A percentile compares a stretch with the other conserved stretches of the same genome.
These are phyloP conservation scores for Cladochytrium replicatum DNA, from an alignment of 192 early-diverging fungal species.

Conservation along the genomic window DNA sequence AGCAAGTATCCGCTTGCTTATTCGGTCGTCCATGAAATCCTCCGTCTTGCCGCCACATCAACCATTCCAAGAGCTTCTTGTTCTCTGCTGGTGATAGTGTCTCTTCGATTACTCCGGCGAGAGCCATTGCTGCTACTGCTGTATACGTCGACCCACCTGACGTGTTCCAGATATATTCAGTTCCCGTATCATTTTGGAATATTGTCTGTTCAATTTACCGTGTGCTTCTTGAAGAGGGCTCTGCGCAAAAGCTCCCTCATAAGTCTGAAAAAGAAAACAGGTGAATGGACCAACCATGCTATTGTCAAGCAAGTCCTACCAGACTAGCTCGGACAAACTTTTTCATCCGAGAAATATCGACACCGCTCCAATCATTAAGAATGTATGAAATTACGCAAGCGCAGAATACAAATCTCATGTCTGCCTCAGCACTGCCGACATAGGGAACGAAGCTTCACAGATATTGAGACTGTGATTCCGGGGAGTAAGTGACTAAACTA, in stretches of 20 bases:
- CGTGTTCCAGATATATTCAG: too few species aligned
- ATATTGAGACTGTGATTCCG: slow-evolving; percentile 5
- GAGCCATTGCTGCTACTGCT: slow-evolving; percentile 67
- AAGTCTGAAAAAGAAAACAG: slow-evolving; percentile 26
- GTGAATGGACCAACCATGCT: slow-evolving; percentile 54
- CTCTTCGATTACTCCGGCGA: slow-evolving; percentile 48
- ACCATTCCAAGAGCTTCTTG: slow-evolving; percentile 60
- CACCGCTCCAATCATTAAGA: slow-evolving; percentile 81
- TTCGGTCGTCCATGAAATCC: slow-evolving; percentile 89
- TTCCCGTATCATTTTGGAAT: background rate
- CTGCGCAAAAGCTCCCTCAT: slow-evolving; percentile 73
- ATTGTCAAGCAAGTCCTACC: slow-evolving; percentile 53
- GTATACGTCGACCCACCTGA: slow-evolving; percentile 79
- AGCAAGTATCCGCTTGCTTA: slow-evolving; percentile 88
- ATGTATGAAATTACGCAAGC: slow-evolving; percentile 74
- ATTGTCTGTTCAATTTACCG: slow-evolving; percentile 23
- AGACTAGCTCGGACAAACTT: slow-evolving; percentile 50
- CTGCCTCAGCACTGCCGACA: slow-evolving; percentile 60
- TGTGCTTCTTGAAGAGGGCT: slow-evolving; percentile 73
- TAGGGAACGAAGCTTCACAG: slow-evolving; percentile 62
- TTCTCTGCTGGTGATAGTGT: slow-evolving; percentile 15
- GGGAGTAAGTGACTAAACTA: too few species aligned
- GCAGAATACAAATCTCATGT: slow-evolving; percentile 87
- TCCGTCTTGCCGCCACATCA: slow-evolving; percentile 58
- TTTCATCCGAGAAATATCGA: slow-evolving; percentile 51